Evolutionary conservation across 345 rosid genomes (phyloP).

Genomic region (Mangifera indica): DNA sequence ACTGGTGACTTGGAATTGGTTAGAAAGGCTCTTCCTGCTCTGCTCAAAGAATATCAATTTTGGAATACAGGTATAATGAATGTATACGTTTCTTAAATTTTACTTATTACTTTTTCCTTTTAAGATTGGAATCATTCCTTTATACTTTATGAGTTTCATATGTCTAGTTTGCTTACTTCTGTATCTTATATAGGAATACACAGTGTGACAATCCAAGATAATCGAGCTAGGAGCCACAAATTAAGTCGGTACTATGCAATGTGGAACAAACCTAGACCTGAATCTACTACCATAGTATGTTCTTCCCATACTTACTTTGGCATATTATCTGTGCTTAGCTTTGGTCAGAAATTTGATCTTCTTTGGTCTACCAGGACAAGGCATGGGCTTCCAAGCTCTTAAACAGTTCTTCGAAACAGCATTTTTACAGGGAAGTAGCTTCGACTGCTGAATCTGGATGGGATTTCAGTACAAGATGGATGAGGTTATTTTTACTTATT

Average conservation of each 20-base stretch:
- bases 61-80: slow-evolving; percentile 66
- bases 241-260: slow-evolving; percentile 80
- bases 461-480: slow-evolving; percentile 95
- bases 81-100: background rate
- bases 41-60: slow-evolving; percentile 69
- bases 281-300: slow-evolving; percentile 56
- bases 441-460: slow-evolving; percentile 91
- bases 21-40: slow-evolving; percentile 54
- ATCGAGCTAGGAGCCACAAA: slow-evolving; percentile 41
- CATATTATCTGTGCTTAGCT: background rate
- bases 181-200: slow-evolving; percentile 50
- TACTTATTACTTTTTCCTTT: background rate
- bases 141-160: background rate
- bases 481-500: slow-evolving; percentile 49
- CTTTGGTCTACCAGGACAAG: slow-evolving; percentile 52
- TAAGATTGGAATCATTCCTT: background rate
- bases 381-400: slow-evolving; percentile 51
- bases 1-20: slow-evolving; percentile 67
- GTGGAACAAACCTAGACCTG: slow-evolving; percentile 94
- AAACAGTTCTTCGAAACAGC: slow-evolving; percentile 49
- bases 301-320: slow-evolving; percentile 16
- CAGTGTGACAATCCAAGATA: slow-evolving; percentile 54
- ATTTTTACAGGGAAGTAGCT: slow-evolving; percentile 68
- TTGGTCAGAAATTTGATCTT: background rate
- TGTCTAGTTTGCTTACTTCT: slow-evolving; percentile 6